phyloP scores from a whole-genome alignment of 331 rosid species.

The Ulmus americana region DNA sequence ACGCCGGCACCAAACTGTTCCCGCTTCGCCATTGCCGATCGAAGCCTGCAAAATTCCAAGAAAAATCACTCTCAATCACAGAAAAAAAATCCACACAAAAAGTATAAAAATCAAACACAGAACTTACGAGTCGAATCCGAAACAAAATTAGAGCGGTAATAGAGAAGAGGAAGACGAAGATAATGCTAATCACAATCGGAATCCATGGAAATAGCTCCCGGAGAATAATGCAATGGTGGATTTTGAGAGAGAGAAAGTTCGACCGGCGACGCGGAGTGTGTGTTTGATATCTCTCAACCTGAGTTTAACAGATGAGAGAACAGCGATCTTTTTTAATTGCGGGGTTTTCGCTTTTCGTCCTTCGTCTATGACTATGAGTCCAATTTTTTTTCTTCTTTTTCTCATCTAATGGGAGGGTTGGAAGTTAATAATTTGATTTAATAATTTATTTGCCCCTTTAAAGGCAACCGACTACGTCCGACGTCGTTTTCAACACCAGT shows the following conservation, averaged over 20 bases:
- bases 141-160: neutral
- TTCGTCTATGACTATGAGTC: too few relatives aligned
- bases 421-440: too few relatives aligned
- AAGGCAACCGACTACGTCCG: neutral
- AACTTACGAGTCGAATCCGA: neutral
- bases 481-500: neutral
- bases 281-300: neutral
- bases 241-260: neutral
- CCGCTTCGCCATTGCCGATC: conserved; percentile 61
- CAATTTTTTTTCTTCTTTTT: too few relatives aligned
- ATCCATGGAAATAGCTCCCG: conserved; percentile 7
- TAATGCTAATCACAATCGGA: conserved; percentile 16
- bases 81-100: neutral
- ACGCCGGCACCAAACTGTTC: conserved; percentile 22
- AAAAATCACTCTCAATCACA: neutral
- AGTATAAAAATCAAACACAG: neutral
- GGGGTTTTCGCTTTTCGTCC: neutral
- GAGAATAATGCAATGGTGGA: neutral
- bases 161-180: neutral
- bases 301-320: neutral
- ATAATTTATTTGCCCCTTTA: neutral
- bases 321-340: neutral
- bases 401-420: too few relatives aligned
- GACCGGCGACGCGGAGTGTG: neutral
- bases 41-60: conserved; percentile 22